Conservation (phyloP, 257 asterid genomes). For the Leonotis leonurus region DNA sequence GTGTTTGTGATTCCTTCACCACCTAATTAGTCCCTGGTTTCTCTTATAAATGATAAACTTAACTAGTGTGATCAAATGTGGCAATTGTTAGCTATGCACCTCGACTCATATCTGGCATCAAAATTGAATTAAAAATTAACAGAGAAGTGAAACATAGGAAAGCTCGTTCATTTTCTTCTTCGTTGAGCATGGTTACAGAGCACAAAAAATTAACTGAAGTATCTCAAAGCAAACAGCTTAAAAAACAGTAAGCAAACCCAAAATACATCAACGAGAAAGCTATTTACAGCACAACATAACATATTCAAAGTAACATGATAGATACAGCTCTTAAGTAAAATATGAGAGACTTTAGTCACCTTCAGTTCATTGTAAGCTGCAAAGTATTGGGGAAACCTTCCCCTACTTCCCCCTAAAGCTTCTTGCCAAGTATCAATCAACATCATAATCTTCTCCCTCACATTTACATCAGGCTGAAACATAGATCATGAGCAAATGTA, state of each 20-base stretch:
- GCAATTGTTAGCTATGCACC: neutral
- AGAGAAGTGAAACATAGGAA: too few species aligned
- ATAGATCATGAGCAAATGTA: neutral
- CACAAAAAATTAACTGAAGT: neutral
- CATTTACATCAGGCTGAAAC: constrained; percentile 81
- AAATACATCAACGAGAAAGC: neutral
- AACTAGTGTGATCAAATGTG: neutral
- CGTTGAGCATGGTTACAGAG: neutral
- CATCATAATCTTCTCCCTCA: constrained; percentile 81
- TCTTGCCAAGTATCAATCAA: constrained; percentile 91
- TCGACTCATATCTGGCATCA: neutral
- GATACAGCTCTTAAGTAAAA: neutral
- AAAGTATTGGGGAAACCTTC: constrained; percentile 73
- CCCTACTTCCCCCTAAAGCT: constrained; percentile 75
- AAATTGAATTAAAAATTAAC: too few species aligned
- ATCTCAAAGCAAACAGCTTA: neutral
- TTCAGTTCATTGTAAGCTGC: constrained; percentile 85
- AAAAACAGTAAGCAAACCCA: neutral
- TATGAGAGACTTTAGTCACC: constrained; percentile 35
- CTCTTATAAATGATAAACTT: neutral
- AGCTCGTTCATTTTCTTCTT: neutral
- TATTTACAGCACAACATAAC: neutral
- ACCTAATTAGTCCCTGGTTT: neutral
- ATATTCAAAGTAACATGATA: neutral
- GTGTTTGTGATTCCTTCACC: neutral